Base-by-base conservation (phyloP, 441 rosid genomes). In the Euphorbia celastroides region DNA sequence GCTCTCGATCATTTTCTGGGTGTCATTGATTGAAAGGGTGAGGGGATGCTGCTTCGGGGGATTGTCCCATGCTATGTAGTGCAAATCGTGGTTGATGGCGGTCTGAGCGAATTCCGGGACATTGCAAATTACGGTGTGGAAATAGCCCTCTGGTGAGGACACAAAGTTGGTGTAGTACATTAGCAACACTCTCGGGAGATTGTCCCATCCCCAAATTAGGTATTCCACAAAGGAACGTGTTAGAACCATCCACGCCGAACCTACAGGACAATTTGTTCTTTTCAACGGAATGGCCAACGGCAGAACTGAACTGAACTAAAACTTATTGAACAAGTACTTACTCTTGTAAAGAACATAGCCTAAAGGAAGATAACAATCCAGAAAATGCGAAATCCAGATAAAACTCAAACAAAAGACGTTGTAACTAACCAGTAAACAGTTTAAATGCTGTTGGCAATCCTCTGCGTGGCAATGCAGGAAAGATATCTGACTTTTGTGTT, bases 171-270 rank as follows among this genome's bases (percentile, higher is more conserved):
- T 54, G 78, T 94, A 86, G 74, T 94, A 94, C 99, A 94, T 94
- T 63, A 94, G 85, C 55, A 94, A 65, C 7, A 88, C 81, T 77
- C 99, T 77, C 2, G 97, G 97, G 42, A 94, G 80, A 72, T 94
- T 94, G 68, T 94, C 99, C 97, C 98, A 89, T 61, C 99, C 99
- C 99, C 97, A 89, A 65, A 89, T 80, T 70, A 85, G 79, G 79
- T 86, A 94, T 74, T 92, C 98, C 17, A 89, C 85, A 60, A 92
- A 92, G 0, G 93, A 68, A 34, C 85, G 94, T 0, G 96, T 85
- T 12, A 94, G 91, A 63, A 87, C 88, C 89, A 90, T 94, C 99
- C 99, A 94, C 19, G 99, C 98, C 3, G 99, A 94, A 68, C 99
- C 99, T 94, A 86, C 69, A 66, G 67, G 58, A 57, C 3, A 73